Evolutionary conservation across 2,329 filamentous ascomycete species (phyloP), one percentile per base, ranked within the genome.

Genomic region (Stagonosporopsis rhizophila): DNA sequence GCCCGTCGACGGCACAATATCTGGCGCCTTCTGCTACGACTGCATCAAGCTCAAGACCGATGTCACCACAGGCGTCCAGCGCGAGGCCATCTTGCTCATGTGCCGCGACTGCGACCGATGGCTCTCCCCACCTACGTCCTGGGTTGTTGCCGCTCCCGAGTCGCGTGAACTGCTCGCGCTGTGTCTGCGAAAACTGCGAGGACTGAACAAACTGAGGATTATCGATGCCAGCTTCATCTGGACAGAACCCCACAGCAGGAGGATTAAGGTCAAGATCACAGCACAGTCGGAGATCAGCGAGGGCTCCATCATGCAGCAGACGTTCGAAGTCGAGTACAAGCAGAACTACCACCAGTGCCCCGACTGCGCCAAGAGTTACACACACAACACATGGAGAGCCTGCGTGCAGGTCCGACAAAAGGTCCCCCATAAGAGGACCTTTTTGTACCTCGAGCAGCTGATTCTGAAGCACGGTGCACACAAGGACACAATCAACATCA

Each of bases 171-270:
- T 99, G 55, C 84, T 99, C 49, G 93, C 95, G 6, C 80, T 99
- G 42, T 99, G 95, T 77, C 82, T 99, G 64, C 89, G 92, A 73
- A 96, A 95, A 77, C 79, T 99, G 61, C 84, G 90, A 62, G 93
- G 93, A 27, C 80, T 99, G 61, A 87, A 89, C 75, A 96, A 95
- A 80, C 91, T 96, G 65, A 86, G 95, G 59, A 95, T 99, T 70
- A 93, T 97, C 70, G 95, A 99, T 75, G 95, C 95, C 42, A 90
- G 87, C 69, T 99, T 98, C 74, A 90, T 98, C 73, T 99, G 95
- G 95, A 99, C 95, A 1, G 95, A 99, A 78, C 94, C 95, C 11
- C 95, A 99, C 80, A 97, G 93, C 68, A 85, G 92, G 72, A 84
- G 95, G 74, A 85, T 98, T 62, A 96, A 93, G 79, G 88, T 98